Evolutionary conservation across 495 filamentous ascomycete genomes (phyloP), one percentile per base, ranked within the genome.

Genomic region (Durotheca rogersii): DNA sequence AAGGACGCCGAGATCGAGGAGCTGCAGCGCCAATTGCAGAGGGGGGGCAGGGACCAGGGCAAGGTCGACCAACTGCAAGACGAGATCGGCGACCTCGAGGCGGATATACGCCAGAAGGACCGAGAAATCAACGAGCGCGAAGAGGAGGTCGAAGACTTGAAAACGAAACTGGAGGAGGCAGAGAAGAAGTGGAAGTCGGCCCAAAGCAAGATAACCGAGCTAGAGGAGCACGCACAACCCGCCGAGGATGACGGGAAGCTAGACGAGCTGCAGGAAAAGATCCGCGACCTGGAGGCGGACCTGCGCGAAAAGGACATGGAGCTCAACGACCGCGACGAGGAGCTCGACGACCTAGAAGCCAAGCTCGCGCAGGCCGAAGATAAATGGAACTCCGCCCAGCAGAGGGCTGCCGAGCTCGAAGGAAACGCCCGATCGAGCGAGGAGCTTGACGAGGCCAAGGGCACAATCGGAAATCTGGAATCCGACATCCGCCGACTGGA

Each of bases 251-350:
- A 77, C 18, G 73, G 76, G n/a, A 72, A 83, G 43, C 52, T 79
- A 12, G 81, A 88, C 7, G 78, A 80, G 42, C 67, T 92, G 12
- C 80, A 78, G 14, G 83, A 84, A 40, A 83, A 89, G 21, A 67
- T 89, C 5, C 79, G 82, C 19, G 83, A 88, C 44, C 70, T 89
- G 3, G 83, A 89, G 56, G 76, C 78, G 15, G 77, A 83, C 20
- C 42, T 88, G 4, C 73, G 81, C 30, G 82, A 87, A 44, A 86
- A 82, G 49, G 83, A 90, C 39, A 73, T 81, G 10, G 59, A 75
- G 0, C 72, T 87, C 37, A 79, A 85, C 23, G 82, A 84, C 45
- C 79, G 77, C 7, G 84, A 85, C 19, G 82, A 86, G 51, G 80
- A 87, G 45, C 66, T 87, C 7, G 80, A 84, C 29, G 53, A 52